Evolutionary conservation across 768 basidiomycete species (phyloP).

Genomic region (Clavaria fumosa): DNA sequence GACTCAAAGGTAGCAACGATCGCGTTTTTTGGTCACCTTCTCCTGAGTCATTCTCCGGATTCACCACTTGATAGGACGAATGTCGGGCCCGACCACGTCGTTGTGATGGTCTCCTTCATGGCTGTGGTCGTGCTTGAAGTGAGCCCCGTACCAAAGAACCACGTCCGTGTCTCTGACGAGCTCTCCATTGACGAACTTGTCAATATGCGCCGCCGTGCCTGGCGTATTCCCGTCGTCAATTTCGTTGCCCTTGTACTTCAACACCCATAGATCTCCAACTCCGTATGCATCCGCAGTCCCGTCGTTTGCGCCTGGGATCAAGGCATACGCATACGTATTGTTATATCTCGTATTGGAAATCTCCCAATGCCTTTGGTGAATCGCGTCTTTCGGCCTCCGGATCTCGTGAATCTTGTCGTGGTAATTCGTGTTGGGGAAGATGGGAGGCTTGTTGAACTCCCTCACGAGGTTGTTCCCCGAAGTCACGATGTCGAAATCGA

Average conservation of each 20-base stretch:
- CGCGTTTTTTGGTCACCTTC: too few species aligned
- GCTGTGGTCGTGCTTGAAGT: slow-evolving; percentile 4
- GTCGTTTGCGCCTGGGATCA: slow-evolving; percentile 5
- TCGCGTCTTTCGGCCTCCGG: not conserved
- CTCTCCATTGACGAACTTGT: slow-evolving; percentile 4
- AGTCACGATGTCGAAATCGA: slow-evolving; percentile 5
- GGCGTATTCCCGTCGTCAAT: not conserved
- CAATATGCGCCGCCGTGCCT: not conserved
- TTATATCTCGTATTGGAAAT: not conserved
- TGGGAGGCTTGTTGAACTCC: slow-evolving; percentile 3
- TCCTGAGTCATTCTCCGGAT: not conserved
- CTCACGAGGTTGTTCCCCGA: slow-evolving; percentile 4
- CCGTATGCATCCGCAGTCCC: not conserved
- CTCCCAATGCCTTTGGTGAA: not conserved
- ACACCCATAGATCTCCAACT: slow-evolving; percentile 3
- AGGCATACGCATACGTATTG: not conserved
- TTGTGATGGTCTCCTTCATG: not conserved
- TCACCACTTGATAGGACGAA: slow-evolving; percentile 1
- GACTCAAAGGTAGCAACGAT: too few species aligned
- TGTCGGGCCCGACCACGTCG: slow-evolving; percentile 1
- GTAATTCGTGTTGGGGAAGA: not conserved
- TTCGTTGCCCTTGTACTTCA: slow-evolving; percentile 1
- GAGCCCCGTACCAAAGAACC: slow-evolving; percentile 5
- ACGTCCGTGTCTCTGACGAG: slow-evolving; percentile 3
- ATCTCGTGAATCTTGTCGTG: slow-evolving; percentile 6